Evolutionary conservation across 2,329 filamentous ascomycete genomes (phyloP).

Genomic region (Chrysoporthe cubensis): DNA sequence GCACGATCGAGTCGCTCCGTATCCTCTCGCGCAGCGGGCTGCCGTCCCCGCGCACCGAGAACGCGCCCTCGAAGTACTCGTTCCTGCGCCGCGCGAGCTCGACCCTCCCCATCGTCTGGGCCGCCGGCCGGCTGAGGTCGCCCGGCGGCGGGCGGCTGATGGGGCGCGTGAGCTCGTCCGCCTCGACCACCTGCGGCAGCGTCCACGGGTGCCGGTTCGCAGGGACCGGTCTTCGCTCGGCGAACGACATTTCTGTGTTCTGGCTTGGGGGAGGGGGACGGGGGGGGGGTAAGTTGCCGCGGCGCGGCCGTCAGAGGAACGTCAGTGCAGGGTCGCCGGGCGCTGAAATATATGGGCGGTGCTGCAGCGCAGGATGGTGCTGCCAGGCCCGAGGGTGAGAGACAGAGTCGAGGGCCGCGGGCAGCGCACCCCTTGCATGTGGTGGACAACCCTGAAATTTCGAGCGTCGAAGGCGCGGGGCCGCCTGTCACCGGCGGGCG

Average conservation of each 20-base stretch:
- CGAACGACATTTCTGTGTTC: constrained; percentile 33
- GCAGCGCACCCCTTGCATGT: neutral
- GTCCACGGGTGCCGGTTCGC: constrained; percentile 32
- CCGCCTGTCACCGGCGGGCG: neutral
- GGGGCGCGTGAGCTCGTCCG: constrained; percentile 42
- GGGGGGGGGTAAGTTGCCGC: neutral
- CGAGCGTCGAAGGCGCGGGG: neutral
- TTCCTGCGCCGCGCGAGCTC: constrained; percentile 44
- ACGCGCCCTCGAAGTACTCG: constrained; percentile 52
- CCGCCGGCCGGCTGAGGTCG: constrained; percentile 37
- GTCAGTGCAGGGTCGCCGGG: neutral
- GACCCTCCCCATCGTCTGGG: constrained; percentile 39
- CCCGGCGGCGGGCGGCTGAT: constrained; percentile 47
- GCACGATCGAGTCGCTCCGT: constrained; percentile 59
- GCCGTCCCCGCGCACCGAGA: constrained; percentile 38
- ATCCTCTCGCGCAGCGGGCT: constrained; percentile 50
- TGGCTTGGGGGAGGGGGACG: no score
- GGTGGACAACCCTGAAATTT: neutral
- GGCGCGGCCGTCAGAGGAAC: neutral
- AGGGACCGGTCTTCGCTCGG: constrained; percentile 39
- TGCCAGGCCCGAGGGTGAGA: neutral
- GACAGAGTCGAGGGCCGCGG: neutral
- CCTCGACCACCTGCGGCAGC: constrained; percentile 40
- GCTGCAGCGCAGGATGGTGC: neutral
- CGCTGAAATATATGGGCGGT: neutral